Base-by-base conservation (phyloP, 1,284 basidiomycete species). In the Mycosarcoma mackinlayi region DNA sequence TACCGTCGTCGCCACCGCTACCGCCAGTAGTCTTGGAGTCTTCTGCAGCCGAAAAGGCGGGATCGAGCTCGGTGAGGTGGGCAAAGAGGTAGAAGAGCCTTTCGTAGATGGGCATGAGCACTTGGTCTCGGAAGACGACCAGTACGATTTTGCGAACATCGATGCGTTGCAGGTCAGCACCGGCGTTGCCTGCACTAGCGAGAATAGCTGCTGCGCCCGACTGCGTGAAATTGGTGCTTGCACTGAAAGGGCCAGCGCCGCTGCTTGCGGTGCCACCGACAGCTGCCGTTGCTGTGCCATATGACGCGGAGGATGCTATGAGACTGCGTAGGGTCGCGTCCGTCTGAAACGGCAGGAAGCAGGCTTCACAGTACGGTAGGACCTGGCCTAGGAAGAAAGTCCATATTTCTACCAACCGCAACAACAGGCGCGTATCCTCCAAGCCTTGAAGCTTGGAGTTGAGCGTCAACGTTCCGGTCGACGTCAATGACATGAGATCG, bases 311-410 rank as follows among this genome's bases (percentile, higher is more conserved):
- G 6, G 39, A 48, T 3, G 60, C 56, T 18, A 75, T 45, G 24
- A 80, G 63, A 33, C 70, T 75, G 28, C 66, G 58, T 1, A 82
- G 53, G 0, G 75, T 71, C 8, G 75, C 57, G 59, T 83, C 80
- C 13, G 79, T 80, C 6, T 78, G 75, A 0, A 85, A 50, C 0
- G 86, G 86, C 18, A 86, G 79, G 58, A 87, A 86, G 61, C 85
- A 84, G 21, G 84, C 86, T 86, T 94, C 92, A 37, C 93, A 85
- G 79, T 93, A 94, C 1, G 94, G 93, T 1, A 98, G 85, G 19
- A 97, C 89, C 65, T 92, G 90, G 68, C 92, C 91, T 89, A 93
- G 96, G 85, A 96, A 97, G 85, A 95, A 94, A 6, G 87, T 88
- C 94, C 94, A 98, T 14, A 92, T 86, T 72, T 95, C 92, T 1